phyloP scores from a whole-genome alignment of 148 eudicot species.

The Camellia lanceoleosa region DNA sequence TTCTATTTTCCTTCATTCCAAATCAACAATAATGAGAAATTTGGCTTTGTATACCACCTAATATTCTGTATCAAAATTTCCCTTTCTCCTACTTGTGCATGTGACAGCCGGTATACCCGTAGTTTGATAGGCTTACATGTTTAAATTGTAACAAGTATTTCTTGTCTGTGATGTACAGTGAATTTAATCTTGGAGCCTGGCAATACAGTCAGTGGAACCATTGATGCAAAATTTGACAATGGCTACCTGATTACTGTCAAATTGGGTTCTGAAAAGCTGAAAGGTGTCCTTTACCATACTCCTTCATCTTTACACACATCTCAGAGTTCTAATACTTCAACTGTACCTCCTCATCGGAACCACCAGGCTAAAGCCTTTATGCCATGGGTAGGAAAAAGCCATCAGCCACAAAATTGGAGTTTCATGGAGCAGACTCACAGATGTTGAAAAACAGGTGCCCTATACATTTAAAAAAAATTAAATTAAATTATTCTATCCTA shows the following conservation, averaged over 20 bases:
- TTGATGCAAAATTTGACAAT: conserved; percentile 68
- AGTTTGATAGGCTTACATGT: not conserved
- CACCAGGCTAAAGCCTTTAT: no score
- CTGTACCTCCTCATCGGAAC: conserved; percentile 26
- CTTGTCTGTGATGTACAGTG: conserved; percentile 38
- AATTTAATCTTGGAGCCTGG: conserved; percentile 45
- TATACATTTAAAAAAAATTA: not conserved
- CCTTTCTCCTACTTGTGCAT: conserved; percentile 9
- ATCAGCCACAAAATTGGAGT: conserved; percentile 51
- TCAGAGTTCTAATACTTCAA: conserved; percentile 31
- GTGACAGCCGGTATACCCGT: not conserved
- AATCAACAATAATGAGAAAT: not conserved
- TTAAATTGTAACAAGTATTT: not conserved
- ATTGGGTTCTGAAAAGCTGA: conserved; percentile 60
- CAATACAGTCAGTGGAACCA: conserved; percentile 52
- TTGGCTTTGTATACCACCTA: not conserved
- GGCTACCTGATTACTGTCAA: conserved; percentile 69
- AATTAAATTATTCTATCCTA: not conserved
- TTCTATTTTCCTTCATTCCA: not conserved
- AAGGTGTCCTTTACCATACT: conserved; percentile 74
- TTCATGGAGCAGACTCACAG: conserved; percentile 53
- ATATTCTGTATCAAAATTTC: not conserved
- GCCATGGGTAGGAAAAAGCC: conserved; percentile 15
- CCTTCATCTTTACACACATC: conserved; percentile 28
- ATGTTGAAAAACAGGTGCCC: conserved; percentile 62